These are phyloP conservation scores for Zygnema circumcarinatum DNA, from an alignment of 139 green algal species.

Conservation along the genomic window DNA sequence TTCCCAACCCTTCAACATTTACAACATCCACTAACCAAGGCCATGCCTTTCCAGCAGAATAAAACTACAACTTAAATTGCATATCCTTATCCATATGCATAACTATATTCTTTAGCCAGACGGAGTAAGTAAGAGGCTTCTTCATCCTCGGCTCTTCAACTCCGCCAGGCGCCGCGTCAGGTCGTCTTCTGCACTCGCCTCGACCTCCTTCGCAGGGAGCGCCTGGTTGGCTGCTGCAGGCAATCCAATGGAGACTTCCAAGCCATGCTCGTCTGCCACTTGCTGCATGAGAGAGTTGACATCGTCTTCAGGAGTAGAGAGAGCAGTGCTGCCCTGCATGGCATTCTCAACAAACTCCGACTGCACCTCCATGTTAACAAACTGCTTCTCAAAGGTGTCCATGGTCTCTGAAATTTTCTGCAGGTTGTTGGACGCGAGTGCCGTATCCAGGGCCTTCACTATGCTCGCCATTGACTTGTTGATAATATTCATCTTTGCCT, in stretches of 20 bases:
- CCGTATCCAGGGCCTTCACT: conserved; percentile 88
- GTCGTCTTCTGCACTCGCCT: conserved; percentile 66
- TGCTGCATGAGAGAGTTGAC: conserved; percentile 87
- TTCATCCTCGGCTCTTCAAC: conserved; percentile 38
- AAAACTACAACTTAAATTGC: not conserved
- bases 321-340: conserved; percentile 84
- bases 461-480: conserved; percentile 94
- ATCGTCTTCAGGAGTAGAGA: conserved; percentile 92
- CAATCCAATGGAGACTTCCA: conserved; percentile 79
- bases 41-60: not conserved
- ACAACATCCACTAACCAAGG: not conserved
- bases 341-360: conserved; percentile 86
- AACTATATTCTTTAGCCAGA: not conserved
- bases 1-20: too few relatives aligned
- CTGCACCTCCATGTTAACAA: conserved; percentile 96
- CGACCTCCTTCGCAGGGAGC: conserved; percentile 11
- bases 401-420: conserved; percentile 88
- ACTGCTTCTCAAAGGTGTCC: conserved; percentile 95
- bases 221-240: conserved; percentile 65
- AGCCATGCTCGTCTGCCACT: conserved; percentile 85
- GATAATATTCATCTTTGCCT: conserved; percentile 83
- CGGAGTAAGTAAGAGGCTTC: too few relatives aligned
- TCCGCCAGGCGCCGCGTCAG: conserved; percentile 74
- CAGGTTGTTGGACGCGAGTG: conserved; percentile 87
- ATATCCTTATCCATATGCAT: not conserved